Percentiles rank a stretch among this genome's conserved stretches.
Evolutionary conservation across 2,329 filamentous ascomycete genomes (phyloP).

Genomic region (Penicillium corylophilum): DNA sequence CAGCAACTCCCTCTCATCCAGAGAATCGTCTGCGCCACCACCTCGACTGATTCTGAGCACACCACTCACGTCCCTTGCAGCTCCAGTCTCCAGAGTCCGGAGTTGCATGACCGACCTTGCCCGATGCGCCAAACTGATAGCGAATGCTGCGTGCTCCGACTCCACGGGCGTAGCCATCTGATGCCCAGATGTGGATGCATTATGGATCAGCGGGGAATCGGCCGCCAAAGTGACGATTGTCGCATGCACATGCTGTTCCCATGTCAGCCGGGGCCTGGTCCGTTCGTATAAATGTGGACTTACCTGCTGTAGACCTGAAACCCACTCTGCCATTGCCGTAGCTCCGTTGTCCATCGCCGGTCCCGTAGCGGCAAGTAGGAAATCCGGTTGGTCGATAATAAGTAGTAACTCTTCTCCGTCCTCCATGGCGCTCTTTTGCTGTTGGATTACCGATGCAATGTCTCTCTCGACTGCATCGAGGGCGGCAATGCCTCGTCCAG

Average conservation of each 20-base stretch:
- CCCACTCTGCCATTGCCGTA: conserved; percentile 53
- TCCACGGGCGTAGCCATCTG: conserved; percentile 65
- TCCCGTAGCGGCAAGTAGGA: conserved; percentile 61
- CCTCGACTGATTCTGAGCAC: conserved; percentile 74
- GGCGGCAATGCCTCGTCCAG: conserved; percentile 28
- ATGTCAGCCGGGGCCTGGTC: conserved; percentile 3
- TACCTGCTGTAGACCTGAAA: conserved; percentile 65
- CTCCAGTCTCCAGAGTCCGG: conserved; percentile 77
- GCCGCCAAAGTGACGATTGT: conserved; percentile 69
- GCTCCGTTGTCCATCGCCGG: conserved; percentile 45
- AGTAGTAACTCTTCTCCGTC: conserved; percentile 50
- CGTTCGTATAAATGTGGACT: conserved; percentile 26
- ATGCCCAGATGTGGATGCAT: conserved; percentile 32
- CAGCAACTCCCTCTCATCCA: conserved; percentile 67
- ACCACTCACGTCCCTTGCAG: conserved; percentile 87
- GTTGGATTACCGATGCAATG: conserved; percentile 32
- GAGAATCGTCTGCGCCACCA: conserved; percentile 32
- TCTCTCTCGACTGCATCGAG: conserved; percentile 37
- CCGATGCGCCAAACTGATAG: conserved; percentile 70
- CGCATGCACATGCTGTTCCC: conserved; percentile 58
- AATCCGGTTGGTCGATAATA: conserved; percentile 65
- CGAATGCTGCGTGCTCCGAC: conserved; percentile 67
- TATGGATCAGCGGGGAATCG: conserved; percentile 68
- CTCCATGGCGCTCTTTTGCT: conserved; percentile 27
- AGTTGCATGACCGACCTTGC: conserved; percentile 71